Conservation (phyloP, 2,329 filamentous ascomycete genomes). For the Domatiomyces catenatus region DNA sequence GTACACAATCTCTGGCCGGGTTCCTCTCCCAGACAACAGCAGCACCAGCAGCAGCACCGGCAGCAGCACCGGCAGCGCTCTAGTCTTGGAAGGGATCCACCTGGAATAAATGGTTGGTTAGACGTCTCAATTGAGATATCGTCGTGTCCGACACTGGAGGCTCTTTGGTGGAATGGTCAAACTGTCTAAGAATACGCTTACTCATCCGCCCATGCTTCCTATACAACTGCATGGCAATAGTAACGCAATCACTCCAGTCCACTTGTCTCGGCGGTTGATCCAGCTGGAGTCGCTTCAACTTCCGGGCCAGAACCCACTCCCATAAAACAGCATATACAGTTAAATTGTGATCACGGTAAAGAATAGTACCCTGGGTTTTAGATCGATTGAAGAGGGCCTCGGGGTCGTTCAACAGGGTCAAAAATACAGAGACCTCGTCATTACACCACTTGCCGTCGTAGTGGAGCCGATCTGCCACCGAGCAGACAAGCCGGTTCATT, state of each 20-base stretch:
- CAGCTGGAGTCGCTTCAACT: slow-evolving; percentile 1
- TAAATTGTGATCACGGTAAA: slow-evolving; percentile 1
- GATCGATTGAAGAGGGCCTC: not conserved
- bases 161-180: not conserved
- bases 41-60: too few species aligned
- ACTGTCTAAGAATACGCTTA: not conserved
- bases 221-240: not conserved
- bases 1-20: too few species aligned
- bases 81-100: not conserved
- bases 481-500: not conserved
- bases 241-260: slow-evolving; percentile 1
- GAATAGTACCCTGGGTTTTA: not conserved
- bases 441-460: slow-evolving; percentile 1
- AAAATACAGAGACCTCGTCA: slow-evolving; percentile 1
- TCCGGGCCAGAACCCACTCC: not conserved
- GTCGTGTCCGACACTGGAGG: not conserved
- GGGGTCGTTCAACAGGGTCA: not conserved
- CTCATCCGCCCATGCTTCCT: slow-evolving; percentile 1
- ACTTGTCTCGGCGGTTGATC: slow-evolving; percentile 1
- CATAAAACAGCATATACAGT: not conserved
- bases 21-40: too few species aligned
- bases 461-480: not conserved
- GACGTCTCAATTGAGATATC: slow-evolving; percentile 1
- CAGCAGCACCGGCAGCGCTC: not conserved
- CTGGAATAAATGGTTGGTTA: not conserved